Evolutionary conservation across 179 eudicot species (phyloP), one percentile per base, ranked within the genome.

Genomic region (Carnegiea gigantea): DNA sequence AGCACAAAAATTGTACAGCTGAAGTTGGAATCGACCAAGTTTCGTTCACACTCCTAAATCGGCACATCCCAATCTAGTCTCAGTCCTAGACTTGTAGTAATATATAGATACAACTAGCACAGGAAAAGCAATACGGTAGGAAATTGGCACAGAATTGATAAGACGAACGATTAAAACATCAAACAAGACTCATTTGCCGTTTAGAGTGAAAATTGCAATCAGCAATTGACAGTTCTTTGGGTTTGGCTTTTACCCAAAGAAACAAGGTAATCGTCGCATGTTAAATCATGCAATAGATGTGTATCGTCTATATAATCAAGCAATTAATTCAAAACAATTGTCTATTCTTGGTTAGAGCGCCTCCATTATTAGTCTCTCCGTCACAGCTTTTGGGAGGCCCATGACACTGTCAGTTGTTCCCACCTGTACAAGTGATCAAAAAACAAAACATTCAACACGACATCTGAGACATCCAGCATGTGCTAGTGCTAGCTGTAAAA

Each of bases 351-450:
- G 17, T 73, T 89, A 89, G 18, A 93, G 83, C 33, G 89, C 92
- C 83, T 94, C 99, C 82, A 70, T 85, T 49, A 95, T 87, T 78
- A 95, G 83, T 86, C 87, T 92, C 80, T 91, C 87, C 6, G 98
- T 89, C 6, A 95, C 89, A 76, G 89, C 93, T 88, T 92, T 94
- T 9, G 99, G 98, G 68, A 95, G 99, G 85, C 99, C 99, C 98
- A 94, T 94, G 76, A 95, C 98, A 51, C 99, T 92, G 82, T 95
- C 99, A 17, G 93, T 93, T 70, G 98, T 85, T 48, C 98, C 98
- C 49, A 91, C 91, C 98, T 95, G 91, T 81, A 62, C 28, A 67
- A 79, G 14, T 14, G 18, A 83, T 44, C 21, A 46, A 30, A 17
- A 65, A 53, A 17, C 9, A 9, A 21, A 21, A 23, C 28, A 23